Evolutionary conservation across 2,329 filamentous ascomycete genomes (phyloP), one percentile per base, ranked within the genome.

Genomic region (Dactylonectria estremocensis): DNA sequence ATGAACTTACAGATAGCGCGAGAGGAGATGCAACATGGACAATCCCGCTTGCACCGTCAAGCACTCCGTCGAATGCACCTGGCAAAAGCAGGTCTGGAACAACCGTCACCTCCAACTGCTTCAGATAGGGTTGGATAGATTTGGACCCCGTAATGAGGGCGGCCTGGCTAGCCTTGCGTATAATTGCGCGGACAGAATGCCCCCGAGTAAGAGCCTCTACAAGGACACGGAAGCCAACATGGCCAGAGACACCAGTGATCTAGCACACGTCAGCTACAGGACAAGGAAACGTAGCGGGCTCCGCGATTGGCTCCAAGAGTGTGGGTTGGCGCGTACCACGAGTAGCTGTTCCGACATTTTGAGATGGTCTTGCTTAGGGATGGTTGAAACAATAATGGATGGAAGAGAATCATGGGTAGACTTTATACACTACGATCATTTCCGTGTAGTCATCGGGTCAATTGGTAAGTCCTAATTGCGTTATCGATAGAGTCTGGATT

Each of bases 181-280:
- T 14, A 2, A 57, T 16, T 10, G 37, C 55, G 2, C 55, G 55
- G 7, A 58, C 40, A 11, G 8, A 11, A 9, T 58, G 35, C 4
- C 55, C 55, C 7, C 13, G 7, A 7, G 2, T 6, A 1, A 58
- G 55, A 22, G 55, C 55, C 24, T 58, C 24, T 5, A 20, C 24
- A 20, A 58, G 55, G 16, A 58, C 55, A n/a, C 43, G 43, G 35
- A 49, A 58, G 24, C 55, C 55, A 7, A 58, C 28, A 33, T 58
- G 43, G 14, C 55, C 55, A 9, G 55, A 49, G 24, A 49, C 55
- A 20, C 55, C 55, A 35, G 55, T 58, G 18, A 58, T 48, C 55
- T 49, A 46, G 8, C 13, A 20, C 3, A 46, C 11, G 5, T 40
- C 35, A 40, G 5, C 35, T 40, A 40, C 11, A 40, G 35, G 4